Base-by-base conservation (phyloP, 23 red algal genomes). In the Gracilaria caudata region DNA sequence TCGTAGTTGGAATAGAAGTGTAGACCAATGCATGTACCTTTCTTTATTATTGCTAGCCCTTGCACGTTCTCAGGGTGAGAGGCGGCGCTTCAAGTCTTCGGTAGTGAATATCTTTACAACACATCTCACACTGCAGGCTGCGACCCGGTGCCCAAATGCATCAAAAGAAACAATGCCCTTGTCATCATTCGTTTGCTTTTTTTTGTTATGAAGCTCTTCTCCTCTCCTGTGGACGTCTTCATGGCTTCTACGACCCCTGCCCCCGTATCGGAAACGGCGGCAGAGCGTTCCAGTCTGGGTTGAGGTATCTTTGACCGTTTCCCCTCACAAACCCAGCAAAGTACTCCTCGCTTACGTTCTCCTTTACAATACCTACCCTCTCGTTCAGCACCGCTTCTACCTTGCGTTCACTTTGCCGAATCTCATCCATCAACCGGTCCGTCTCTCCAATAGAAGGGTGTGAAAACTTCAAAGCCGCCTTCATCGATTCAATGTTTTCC, bases 261-360 rank as follows among this genome's bases (percentile, higher is more conserved):
- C 3, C 23, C 13, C 7, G 36, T 36, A 47, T 47, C 6, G 70
- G n/a, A 29, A 75, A 75, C 37, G 83, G 85, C 10, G 85, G 85
- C 47, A 89, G 29, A 4, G 85, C 72, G 71, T 78, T 73, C 85
- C 85, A 89, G 6, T 63, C 60, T 25, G 85, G 85, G 53, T 89
- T 28, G 3, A 89, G 57, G 24, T 68, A 66, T 30, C 53, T 4
- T 7, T 78, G 4, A 17, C 85, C 85, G 32, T 79, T 46, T 2
- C 35, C 72, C 13, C 10, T 30, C 9, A 65, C 0, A 33, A 78
- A 89, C 41, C 40, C 30, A 4, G 19, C 8, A 68, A 78, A 89
- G 54, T 89, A 79, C 51, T 75, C 40, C 35, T 26, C 34, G 58
- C 34, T 78, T 7, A 79, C 68, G 20, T 64, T 46, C 7, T 9